Conservation (phyloP, 2,329 filamentous ascomycete species). For the Triangularia verruculosa region DNA sequence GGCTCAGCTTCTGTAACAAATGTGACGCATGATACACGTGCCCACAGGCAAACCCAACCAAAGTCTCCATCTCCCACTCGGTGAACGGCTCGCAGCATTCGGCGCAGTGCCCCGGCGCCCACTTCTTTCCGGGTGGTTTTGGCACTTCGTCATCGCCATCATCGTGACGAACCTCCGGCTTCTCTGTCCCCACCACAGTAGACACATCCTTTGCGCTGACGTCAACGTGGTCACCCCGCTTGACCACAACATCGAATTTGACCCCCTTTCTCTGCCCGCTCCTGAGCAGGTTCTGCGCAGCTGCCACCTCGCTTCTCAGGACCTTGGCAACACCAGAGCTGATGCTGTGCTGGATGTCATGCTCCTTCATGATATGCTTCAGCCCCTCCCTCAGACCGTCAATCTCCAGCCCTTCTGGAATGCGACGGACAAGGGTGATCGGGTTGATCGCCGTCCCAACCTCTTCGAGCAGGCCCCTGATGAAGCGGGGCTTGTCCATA, state of each 20-base stretch:
- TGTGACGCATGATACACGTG: constrained; percentile 79
- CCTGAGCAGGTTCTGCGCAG: constrained; percentile 76
- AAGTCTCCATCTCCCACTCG: constrained; percentile 64
- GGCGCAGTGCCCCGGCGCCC: constrained; percentile 56
- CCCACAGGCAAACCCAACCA: constrained; percentile 78
- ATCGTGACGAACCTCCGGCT: constrained; percentile 7
- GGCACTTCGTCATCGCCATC: neutral
- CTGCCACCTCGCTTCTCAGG: constrained; percentile 79
- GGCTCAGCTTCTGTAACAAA: constrained; percentile 54
- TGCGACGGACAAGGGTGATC: constrained; percentile 82
- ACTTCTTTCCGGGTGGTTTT: constrained; percentile 30
- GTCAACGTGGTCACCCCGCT: constrained; percentile 38
- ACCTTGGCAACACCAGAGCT: constrained; percentile 85
- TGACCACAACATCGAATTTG: constrained; percentile 72
- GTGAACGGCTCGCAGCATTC: constrained; percentile 55
- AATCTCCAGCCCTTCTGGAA: constrained; percentile 90
- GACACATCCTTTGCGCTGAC: constrained; percentile 41
- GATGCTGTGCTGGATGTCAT: constrained; percentile 92
- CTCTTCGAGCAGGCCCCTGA: constrained; percentile 85
- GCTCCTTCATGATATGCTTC: constrained; percentile 87
- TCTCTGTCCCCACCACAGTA: constrained; percentile 25
- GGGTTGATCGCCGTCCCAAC: constrained; percentile 93
- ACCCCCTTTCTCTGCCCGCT: constrained; percentile 79
- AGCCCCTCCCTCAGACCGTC: constrained; percentile 85
- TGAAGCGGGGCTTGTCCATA: constrained; percentile 97